Evolutionary conservation across 2,329 filamentous ascomycete species (phyloP), one percentile per base, ranked within the genome.

Genomic region (Aspergillus caelatus): DNA sequence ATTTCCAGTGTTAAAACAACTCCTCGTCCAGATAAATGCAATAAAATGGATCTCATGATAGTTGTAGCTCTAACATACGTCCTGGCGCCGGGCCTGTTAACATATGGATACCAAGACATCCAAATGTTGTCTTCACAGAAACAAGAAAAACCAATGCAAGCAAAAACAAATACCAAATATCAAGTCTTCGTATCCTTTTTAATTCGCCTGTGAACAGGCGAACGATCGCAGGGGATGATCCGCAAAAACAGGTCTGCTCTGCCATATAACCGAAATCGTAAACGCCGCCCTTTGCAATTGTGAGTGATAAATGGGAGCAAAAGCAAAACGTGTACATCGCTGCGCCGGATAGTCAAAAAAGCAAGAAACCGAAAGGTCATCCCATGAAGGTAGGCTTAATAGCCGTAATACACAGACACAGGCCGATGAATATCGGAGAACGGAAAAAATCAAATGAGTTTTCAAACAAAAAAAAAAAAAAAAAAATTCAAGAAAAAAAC

Each of bases 241-340:
- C 39, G 55, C 55, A 48, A 60, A 54, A 43, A 45, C 16, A 60
- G 21, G 32, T 21, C 46, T 54, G 52, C 30, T 54, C 21, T 60
- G 48, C 30, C 58, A 62, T 63, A 63, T 56, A 65, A 61, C 62
- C 57, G 58, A 66, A 64, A 70, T 63, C 60, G 67, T 61, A 62
- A 70, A 72, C 70, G 70, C 70, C 69, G 61, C 62, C 60, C 65
- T 64, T 61, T 70, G 69, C 69, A 70, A 70, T 61, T 62, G 62
- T 63, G 64, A 64, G 60, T 65, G 54, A 43, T 61, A 52, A 61
- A 43, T 14, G 19, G 41, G 32, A 53, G 26, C 57, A 56, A 52
- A 60, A 61, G 48, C 39, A 57, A 32, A 60, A 61, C n/a, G 50
- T 52, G 19, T 60, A 64, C 63, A 65, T 60, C 64, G 61, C 62